Percentiles rank a stretch among this genome's conserved stretches.
Evolutionary conservation across 2,329 filamentous ascomycete genomes (phyloP).

Genomic region (Colletotrichum lini): DNA sequence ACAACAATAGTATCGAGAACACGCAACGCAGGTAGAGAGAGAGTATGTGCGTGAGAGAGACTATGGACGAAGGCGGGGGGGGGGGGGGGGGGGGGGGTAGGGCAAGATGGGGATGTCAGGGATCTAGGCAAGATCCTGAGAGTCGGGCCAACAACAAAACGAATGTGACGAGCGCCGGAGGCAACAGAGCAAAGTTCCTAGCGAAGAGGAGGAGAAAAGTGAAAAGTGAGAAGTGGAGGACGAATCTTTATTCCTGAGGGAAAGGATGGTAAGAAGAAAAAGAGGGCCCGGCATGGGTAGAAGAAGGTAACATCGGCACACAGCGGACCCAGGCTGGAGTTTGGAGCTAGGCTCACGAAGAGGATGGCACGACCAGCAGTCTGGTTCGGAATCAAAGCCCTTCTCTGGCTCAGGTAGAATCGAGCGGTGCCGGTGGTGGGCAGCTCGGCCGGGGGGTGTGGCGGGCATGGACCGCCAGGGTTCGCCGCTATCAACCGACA

Average conservation of each 20-base stretch:
- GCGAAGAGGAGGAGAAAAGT: slow-evolving; percentile 22
- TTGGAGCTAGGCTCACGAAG: slow-evolving; percentile 39
- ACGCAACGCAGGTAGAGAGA: slow-evolving; percentile 23
- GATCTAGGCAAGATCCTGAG: slow-evolving; percentile 39
- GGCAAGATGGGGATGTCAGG: slow-evolving; percentile 20
- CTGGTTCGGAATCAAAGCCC: slow-evolving; percentile 36
- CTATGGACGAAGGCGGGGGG: slow-evolving; percentile 13
- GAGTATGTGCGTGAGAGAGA: slow-evolving; percentile 20
- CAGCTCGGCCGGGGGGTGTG: slow-evolving; percentile 15
- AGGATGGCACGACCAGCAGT: slow-evolving; percentile 33
- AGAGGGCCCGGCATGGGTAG: slow-evolving; percentile 38
- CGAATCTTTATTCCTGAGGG: slow-evolving; percentile 37
- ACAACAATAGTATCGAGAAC: slow-evolving; percentile 18
- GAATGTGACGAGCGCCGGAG: slow-evolving; percentile 42
- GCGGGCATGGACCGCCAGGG: slow-evolving; percentile 30
- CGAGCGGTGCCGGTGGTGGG: not conserved
- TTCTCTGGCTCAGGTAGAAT: slow-evolving; percentile 30
- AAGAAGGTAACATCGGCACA: slow-evolving; percentile 35
- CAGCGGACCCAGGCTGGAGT: slow-evolving; percentile 31
- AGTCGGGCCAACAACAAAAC: slow-evolving; percentile 38
- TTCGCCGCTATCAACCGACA: slow-evolving; percentile 3
- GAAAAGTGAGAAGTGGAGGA: slow-evolving; percentile 37
- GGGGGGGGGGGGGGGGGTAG: too few species aligned
- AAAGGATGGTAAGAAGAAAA: slow-evolving; percentile 26
- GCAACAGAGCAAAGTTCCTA: slow-evolving; percentile 39